Conservation (phyloP, 1,284 basidiomycete genomes). For the Phlebopus sp. region DNA sequence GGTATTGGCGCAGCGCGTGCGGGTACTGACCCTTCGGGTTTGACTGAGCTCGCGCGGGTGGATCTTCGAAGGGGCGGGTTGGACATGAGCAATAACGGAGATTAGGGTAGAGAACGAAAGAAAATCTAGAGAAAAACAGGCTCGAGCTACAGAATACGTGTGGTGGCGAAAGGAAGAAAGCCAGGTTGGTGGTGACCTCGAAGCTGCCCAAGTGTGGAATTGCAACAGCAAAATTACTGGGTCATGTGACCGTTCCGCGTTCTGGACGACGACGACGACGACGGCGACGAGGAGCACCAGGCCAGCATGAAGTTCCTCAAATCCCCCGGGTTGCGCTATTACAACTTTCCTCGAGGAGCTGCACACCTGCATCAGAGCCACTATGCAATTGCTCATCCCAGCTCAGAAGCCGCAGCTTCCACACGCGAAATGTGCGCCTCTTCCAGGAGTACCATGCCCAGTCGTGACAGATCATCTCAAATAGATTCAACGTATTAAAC, state of each 20-base stretch:
- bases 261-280: background rate
- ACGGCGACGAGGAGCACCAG: too few relatives aligned
- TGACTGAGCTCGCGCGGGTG: constrained; percentile 45
- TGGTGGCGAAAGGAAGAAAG: constrained; percentile 2
- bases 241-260: constrained; percentile 28
- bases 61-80: constrained; percentile 46
- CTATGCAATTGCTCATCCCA: background rate
- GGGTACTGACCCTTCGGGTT: constrained; percentile 20
- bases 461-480: background rate
- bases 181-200: background rate
- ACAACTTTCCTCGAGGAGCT: background rate
- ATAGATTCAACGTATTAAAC: constrained; percentile 56
- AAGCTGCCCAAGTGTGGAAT: background rate
- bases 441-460: background rate
- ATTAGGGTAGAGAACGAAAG: constrained; percentile 3
- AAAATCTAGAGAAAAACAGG: background rate
- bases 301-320: too few relatives aligned
- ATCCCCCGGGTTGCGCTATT: too few relatives aligned
- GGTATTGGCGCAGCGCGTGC: constrained; percentile 34
- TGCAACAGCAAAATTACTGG: background rate
- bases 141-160: background rate
- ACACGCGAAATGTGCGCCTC: constrained; percentile 8
- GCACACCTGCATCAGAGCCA: background rate
- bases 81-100: constrained; percentile 22
- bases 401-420: background rate